Evolutionary conservation across 345 rosid genomes (phyloP), one percentile per base, ranked within the genome.

Genomic region (Hypericum androsaemum): DNA sequence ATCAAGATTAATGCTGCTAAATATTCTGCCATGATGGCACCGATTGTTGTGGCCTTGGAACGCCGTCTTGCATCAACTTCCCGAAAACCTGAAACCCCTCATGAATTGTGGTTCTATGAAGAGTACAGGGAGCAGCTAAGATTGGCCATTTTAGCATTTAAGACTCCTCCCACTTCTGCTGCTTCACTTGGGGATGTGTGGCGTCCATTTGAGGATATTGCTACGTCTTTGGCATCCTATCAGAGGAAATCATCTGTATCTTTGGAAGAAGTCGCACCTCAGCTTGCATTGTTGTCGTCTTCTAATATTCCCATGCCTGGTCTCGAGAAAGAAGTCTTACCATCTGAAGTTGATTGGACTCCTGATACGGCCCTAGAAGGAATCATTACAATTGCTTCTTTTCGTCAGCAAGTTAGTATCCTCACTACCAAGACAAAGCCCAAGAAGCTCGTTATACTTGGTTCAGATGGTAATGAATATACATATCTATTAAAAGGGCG

Each of bases 231-330:
- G 74, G 89, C 87, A 44, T 85, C 87, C 52, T 74, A 78, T 63
- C 97, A 89, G 65, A 74, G 94, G 62, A 89, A 85, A 67, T 79
- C 89, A 43, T 76, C 83, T 53, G 76, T 85, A 65, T 73, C 79
- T 50, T 66, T 89, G 36, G 79, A 82, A 49, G 89, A 89, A 76
- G 95, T 89, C 74, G 95, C 97, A 47, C 95, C 97, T 10, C 83
- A 65, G 39, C 63, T 89, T 68, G 81, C 92, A 66, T 72, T 73
- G 63, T 68, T 89, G 64, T 85, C 95, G 60, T 81, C 92, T 59
- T 83, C 81, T 65, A 82, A 89, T 73, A 82, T 89, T 66, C 97
- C 97, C 61, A 75, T 89, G 95, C 97, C 97, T 66, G 97, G 97
- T 59, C 81, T 89, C 50, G 95, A 85, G 74, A 89, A 79, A 78